Conservation (phyloP, 2,329 filamentous ascomycete genomes). For the Sphaerulina vaccinii region DNA sequence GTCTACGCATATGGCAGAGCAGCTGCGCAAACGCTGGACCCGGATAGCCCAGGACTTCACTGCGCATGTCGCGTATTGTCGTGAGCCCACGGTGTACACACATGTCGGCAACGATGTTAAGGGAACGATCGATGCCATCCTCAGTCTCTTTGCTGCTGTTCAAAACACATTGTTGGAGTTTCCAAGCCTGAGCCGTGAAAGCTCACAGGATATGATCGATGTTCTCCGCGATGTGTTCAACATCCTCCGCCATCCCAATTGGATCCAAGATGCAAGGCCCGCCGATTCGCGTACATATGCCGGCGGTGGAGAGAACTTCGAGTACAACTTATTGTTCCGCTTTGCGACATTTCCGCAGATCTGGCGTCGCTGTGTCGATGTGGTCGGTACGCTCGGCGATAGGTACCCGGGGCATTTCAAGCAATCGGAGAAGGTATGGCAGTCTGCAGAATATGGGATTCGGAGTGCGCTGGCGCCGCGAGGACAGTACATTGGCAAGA, state of each 20-base stretch:
- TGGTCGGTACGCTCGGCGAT: constrained; percentile 8
- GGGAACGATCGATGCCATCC: constrained; percentile 14
- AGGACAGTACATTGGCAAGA: constrained; percentile 3
- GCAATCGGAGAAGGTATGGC: neutral
- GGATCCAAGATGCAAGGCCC: neutral
- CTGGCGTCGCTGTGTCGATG: constrained; percentile 19
- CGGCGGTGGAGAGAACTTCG: constrained; percentile 18
- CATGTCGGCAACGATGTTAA: constrained; percentile 11
- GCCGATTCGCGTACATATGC: constrained; percentile 14
- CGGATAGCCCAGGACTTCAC: neutral
- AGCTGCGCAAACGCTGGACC: constrained; percentile 13
- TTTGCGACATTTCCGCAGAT: constrained; percentile 16
- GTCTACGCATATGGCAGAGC: constrained; percentile 5
- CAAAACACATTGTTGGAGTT: constrained; percentile 11
- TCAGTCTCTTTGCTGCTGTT: constrained; percentile 16
- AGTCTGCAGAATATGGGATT: neutral
- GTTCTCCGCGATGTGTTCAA: constrained; percentile 9
- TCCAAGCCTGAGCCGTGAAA: constrained; percentile 4
- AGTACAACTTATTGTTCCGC: constrained; percentile 21
- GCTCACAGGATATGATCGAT: constrained; percentile 6
- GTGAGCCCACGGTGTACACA: too few species aligned
- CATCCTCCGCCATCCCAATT: neutral
- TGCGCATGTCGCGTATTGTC: constrained; percentile 1
- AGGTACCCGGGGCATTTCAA: constrained; percentile 2
- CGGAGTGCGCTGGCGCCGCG: neutral